These are phyloP conservation scores for Monilinia vaccinii-corymbosi DNA, from an alignment of 2,329 filamentous ascomycete genomes.

Conservation along the genomic window DNA sequence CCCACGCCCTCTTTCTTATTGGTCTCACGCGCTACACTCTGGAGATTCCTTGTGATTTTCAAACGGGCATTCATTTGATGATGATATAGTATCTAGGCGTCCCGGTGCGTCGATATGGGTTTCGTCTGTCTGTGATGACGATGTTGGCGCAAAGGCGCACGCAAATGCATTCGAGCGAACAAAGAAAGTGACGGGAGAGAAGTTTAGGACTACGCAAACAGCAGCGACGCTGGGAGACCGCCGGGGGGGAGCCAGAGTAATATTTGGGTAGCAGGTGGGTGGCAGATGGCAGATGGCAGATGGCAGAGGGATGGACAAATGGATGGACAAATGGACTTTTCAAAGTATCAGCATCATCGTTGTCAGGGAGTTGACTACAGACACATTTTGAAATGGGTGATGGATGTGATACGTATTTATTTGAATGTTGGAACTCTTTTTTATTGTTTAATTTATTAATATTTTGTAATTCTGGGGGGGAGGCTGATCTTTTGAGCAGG, in stretches of 20 bases:
- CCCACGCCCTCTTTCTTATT: constrained; percentile 8
- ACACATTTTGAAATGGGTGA: too few species aligned
- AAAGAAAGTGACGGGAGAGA: constrained; percentile 12
- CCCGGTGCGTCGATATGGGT: constrained; percentile 9
- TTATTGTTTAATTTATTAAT: too few species aligned
- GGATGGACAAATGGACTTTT: neutral
- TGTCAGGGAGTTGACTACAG: neutral
- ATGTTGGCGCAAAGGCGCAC: constrained; percentile 25
- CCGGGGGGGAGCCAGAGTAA: neutral
- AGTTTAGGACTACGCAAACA: constrained; percentile 12
- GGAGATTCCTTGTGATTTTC: constrained; percentile 12
- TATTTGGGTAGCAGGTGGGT: neutral
- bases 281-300: too few species aligned
- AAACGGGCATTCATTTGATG: constrained; percentile 21
- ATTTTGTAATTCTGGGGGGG: too few species aligned
- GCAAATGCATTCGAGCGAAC: constrained; percentile 22
- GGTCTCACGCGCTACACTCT: constrained; percentile 17
- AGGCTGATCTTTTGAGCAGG: too few species aligned
- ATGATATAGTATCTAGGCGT: constrained; percentile 3
- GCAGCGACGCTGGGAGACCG: neutral
- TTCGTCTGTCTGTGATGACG: constrained; percentile 8
- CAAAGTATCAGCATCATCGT: neutral
- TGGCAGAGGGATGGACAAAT: too few species aligned
- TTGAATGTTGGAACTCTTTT: too few species aligned
- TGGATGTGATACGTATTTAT: too few species aligned